These are phyloP conservation scores for Salix suchowensis DNA, from an alignment of 345 rosid species.

Conservation along the genomic window DNA sequence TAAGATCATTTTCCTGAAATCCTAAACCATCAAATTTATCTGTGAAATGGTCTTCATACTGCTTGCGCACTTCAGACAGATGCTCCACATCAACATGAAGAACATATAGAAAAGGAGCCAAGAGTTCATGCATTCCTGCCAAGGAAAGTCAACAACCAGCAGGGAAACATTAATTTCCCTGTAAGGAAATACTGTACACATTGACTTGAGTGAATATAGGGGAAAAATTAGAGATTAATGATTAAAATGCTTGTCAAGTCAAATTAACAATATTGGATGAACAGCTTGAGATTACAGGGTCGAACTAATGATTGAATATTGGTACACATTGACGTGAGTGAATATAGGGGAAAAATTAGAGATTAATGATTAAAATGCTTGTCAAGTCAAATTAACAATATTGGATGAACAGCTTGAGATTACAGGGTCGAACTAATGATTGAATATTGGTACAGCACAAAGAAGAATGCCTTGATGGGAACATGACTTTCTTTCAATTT, in stretches of 20 bases:
- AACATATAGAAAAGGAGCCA: slow-evolving; percentile 88
- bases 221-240: too few relatives aligned
- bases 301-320: not conserved
- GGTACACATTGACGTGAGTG: not conserved
- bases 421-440: not conserved
- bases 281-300: not conserved
- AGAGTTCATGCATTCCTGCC: slow-evolving; percentile 93
- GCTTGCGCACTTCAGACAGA: slow-evolving; percentile 75
- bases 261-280: not conserved
- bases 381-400: not conserved
- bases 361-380: too few relatives aligned
- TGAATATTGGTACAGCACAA: not conserved
- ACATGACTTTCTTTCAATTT: not conserved
- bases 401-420: not conserved
- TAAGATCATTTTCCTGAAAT: slow-evolving; percentile 64
- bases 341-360: too few relatives aligned
- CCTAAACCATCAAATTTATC: slow-evolving; percentile 85
- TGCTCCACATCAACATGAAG: slow-evolving; percentile 81
- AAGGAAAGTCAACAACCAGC: slow-evolving; percentile 12
- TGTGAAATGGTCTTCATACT: slow-evolving; percentile 74
- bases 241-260: not conserved
- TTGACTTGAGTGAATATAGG: not conserved
- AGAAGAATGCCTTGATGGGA: not conserved
- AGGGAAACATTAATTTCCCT: not conserved
- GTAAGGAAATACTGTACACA: not conserved